A percentile compares a stretch with the other conserved stretches of the same genome.
Evolutionary conservation across 805 yeast species (phyloP).

Genomic region (Brettanomyces sp.): DNA sequence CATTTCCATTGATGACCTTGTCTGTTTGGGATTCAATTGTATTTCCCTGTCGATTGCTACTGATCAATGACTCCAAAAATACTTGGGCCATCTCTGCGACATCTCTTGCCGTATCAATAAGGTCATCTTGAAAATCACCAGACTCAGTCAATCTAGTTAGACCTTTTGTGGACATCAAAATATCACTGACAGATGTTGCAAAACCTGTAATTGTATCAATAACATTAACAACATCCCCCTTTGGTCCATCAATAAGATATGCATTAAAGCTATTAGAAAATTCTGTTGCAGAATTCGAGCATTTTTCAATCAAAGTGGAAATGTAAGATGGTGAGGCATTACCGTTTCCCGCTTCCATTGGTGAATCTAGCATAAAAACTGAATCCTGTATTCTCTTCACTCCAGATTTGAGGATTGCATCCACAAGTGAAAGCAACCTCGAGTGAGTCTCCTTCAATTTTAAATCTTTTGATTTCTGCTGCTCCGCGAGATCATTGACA

Average conservation of each 20-base stretch:
- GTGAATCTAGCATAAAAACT: conserved; percentile 60
- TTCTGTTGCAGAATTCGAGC: conserved; percentile 64
- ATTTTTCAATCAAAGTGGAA: conserved; percentile 59
- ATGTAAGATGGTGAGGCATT: conserved; percentile 64
- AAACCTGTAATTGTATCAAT: conserved; percentile 57
- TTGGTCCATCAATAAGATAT: conserved; percentile 67
- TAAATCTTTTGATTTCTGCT: conserved; percentile 37
- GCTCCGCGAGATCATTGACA: conserved; percentile 44
- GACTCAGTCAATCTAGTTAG: conserved; percentile 43
- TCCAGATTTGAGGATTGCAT: conserved; percentile 61
- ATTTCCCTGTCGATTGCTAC: conserved; percentile 40
- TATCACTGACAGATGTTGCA: conserved; percentile 51
- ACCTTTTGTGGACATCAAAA: conserved; percentile 64
- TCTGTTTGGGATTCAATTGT: conserved; percentile 64
- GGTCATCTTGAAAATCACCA: conserved; percentile 42
- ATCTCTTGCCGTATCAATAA: conserved; percentile 40
- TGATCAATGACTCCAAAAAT: conserved; percentile 51
- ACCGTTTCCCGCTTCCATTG: conserved; percentile 76
- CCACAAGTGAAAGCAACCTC: conserved; percentile 44
- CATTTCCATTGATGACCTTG: conserved; percentile 63
- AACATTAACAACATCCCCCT: conserved; percentile 51
- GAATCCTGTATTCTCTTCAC: conserved; percentile 67
- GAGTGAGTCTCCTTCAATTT: conserved; percentile 46
- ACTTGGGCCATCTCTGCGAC: conserved; percentile 52
- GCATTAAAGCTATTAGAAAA: conserved; percentile 72